Conservation (phyloP, 306 rosid genomes). For the Rosa rugosa region DNA sequence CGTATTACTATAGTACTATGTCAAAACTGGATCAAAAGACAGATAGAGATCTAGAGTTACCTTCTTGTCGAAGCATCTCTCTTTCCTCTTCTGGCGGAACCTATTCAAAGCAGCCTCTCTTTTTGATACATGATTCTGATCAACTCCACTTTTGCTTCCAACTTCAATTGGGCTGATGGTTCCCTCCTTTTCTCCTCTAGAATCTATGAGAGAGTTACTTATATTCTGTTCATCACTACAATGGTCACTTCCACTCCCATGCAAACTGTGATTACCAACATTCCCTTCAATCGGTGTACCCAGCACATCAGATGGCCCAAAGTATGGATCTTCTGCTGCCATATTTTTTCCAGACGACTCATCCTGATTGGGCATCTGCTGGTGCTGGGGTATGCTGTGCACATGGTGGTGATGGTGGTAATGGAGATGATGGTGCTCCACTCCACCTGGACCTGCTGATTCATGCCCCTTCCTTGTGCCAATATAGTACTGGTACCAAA, state of each 20-base stretch:
- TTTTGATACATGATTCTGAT: slow-evolving; percentile 42
- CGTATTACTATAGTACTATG: too few relatives aligned
- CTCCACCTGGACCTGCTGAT: slow-evolving; percentile 27
- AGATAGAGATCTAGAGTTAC: slow-evolving; percentile 15
- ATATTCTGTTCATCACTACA: slow-evolving; percentile 49
- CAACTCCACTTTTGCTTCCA: slow-evolving; percentile 37
- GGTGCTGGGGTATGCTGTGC: slow-evolving; percentile 25
- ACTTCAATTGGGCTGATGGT: slow-evolving; percentile 26
- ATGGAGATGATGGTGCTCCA: too few relatives aligned
- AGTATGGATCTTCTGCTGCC: slow-evolving; percentile 36
- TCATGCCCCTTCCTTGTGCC: too few relatives aligned
- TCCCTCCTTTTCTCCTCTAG: slow-evolving; percentile 34
- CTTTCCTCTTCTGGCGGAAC: slow-evolving; percentile 55
- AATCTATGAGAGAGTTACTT: slow-evolving; percentile 36
- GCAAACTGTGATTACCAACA: slow-evolving; percentile 30
- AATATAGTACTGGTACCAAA: too few relatives aligned
- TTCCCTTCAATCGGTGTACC: slow-evolving; percentile 42
- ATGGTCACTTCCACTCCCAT: slow-evolving; percentile 50
- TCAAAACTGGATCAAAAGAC: too few relatives aligned
- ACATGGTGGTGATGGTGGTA: too few relatives aligned
- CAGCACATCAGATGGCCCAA: slow-evolving; percentile 41
- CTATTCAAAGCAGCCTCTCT: slow-evolving; percentile 46
- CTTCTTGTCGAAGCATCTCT: slow-evolving; percentile 55
- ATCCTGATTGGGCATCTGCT: slow-evolving; percentile 27
- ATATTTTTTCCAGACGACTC: slow-evolving; percentile 33